Evolutionary conservation across 352 stramenopile species (phyloP).

Genomic region (Globisporangium camurandrum): DNA sequence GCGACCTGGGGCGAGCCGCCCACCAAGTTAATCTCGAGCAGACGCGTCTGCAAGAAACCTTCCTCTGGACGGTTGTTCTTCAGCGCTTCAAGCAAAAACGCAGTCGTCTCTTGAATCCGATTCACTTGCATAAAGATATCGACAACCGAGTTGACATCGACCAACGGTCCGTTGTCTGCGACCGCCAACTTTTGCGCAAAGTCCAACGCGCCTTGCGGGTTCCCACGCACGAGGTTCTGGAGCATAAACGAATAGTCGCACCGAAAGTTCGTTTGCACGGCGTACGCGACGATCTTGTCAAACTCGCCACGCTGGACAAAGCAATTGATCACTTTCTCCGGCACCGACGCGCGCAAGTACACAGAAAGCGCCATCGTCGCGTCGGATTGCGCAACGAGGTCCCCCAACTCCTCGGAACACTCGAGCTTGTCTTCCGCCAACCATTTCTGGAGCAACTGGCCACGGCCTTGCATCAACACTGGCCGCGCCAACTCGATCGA

Average conservation of each 20-base stretch:
- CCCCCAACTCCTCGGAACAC: conserved; percentile 96
- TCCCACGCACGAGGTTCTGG: conserved; percentile 97
- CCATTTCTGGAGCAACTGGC: conserved; percentile 99
- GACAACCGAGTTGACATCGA: conserved; percentile 98
- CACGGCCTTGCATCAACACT: conserved; percentile 95
- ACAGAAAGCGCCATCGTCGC: conserved; percentile 98
- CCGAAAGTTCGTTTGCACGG: conserved; percentile 94
- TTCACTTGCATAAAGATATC: conserved; percentile 99
- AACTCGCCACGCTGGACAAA: conserved; percentile 99
- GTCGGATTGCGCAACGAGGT: conserved; percentile 94
- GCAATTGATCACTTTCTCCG: conserved; percentile 99
- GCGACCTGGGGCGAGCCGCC: conserved; percentile 97
- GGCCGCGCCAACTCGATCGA: conserved; percentile 97
- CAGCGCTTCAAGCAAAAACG: conserved; percentile 98
- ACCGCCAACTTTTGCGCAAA: conserved; percentile 98
- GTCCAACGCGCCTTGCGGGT: conserved; percentile 96
- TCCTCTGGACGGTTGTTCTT: conserved; percentile 99
- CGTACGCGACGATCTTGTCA: conserved; percentile 98
- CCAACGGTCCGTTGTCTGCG: conserved; percentile 90
- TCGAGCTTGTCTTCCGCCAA: conserved; percentile 99
- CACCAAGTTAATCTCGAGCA: conserved; percentile 99
- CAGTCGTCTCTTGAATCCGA: conserved; percentile 98
- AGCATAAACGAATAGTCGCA: conserved; percentile 99
- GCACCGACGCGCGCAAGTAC: conserved; percentile 96
- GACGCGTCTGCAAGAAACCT: conserved; percentile 98